Evolutionary conservation across 2,329 filamentous ascomycete species (phyloP).

Genomic region (Monilinia vaccinii-corymbosi): DNA sequence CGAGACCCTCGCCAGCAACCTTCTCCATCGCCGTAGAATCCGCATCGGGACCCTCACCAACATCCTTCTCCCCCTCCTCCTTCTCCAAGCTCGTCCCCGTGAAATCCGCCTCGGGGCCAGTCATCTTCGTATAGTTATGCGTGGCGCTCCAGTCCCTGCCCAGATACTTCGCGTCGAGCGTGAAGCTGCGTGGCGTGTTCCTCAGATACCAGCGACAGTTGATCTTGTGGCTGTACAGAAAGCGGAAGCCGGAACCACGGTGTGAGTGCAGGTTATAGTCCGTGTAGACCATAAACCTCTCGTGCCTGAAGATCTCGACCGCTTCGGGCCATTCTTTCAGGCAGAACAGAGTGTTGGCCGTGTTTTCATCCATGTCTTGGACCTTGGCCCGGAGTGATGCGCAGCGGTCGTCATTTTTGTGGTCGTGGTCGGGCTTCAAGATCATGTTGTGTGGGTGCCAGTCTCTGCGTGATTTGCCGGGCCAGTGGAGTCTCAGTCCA

Average conservation of each 20-base stretch:
- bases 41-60: no score
- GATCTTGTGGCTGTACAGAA: neutral
- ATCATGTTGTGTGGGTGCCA: neutral
- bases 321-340: neutral
- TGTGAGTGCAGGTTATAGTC: neutral
- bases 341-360: neutral
- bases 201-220: neutral
- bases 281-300: neutral
- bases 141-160: no score
- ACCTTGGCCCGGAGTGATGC: neutral
- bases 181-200: neutral
- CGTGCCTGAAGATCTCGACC: neutral
- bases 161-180: neutral
- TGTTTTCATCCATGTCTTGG: neutral
- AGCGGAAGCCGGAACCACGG: neutral
- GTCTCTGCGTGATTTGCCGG: neutral
- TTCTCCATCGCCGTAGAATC: no score
- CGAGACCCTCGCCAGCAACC: no score
- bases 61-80: no score
- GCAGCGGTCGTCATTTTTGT: neutral
- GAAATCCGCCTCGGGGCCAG: no score
- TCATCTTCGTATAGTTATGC: no score
- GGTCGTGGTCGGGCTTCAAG: neutral
- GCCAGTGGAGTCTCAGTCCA: neutral
- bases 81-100: no score